phyloP scores from a whole-genome alignment of 1,284 basidiomycete species.

The Meira nashicola region DNA sequence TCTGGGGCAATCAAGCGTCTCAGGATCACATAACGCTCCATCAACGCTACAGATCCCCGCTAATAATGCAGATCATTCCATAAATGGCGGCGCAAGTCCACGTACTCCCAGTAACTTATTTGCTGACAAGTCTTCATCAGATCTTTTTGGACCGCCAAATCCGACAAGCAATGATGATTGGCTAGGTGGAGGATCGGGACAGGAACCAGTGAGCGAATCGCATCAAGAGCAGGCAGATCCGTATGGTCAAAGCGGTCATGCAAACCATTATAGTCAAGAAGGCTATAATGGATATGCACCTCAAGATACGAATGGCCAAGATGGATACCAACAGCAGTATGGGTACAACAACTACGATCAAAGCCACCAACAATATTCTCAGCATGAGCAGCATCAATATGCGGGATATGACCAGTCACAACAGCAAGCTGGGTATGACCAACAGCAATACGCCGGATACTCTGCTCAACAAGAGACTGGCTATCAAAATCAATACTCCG shows the following conservation, averaged over 20 bases:
- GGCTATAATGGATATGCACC: conserved; percentile 3
- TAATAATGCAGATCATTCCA: conserved; percentile 15
- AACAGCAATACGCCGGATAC: conserved; percentile 13
- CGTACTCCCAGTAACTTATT: too few relatives aligned
- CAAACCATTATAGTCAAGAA: conserved; percentile 13
- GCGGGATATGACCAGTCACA: too few relatives aligned
- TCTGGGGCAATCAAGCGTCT: background rate
- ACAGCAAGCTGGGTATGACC: conserved; percentile 8
- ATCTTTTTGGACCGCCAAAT: conserved; percentile 16
- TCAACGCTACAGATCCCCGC: too few relatives aligned
- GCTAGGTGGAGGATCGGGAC: conserved; percentile 12
- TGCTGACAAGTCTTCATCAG: conserved; percentile 9
- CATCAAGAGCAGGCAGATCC: too few relatives aligned
- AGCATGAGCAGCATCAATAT: conserved; percentile 11
- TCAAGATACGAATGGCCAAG: background rate
- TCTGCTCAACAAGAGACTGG: conserved; percentile 2
- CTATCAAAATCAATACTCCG: background rate
- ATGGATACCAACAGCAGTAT: background rate
- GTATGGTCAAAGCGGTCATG: conserved; percentile 4
- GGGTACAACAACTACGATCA: background rate
- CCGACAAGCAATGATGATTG: conserved; percentile 15
- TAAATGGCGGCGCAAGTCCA: background rate
- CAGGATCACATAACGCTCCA: too few relatives aligned
- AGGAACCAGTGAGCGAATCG: conserved; percentile 13
- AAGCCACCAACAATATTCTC: conserved; percentile 5